A percentile compares a stretch with the other conserved stretches of the same genome.
Evolutionary conservation across 768 basidiomycete genomes (phyloP).

Genomic region (Cubamyces sp.): DNA sequence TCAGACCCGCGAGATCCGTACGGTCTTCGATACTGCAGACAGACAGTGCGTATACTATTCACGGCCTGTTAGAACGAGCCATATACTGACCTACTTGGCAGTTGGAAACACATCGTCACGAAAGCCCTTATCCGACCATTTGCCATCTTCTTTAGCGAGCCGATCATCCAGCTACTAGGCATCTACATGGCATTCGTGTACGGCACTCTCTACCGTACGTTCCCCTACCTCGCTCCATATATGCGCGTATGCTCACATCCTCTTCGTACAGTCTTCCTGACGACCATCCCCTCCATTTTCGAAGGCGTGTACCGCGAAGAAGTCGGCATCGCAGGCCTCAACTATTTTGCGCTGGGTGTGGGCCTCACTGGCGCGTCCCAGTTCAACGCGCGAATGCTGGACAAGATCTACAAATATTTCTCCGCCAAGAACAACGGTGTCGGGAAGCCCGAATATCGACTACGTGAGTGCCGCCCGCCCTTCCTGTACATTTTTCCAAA

Average conservation of each 20-base stretch:
- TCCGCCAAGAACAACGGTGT: slow-evolving; percentile 55
- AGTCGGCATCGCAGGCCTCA: slow-evolving; percentile 60
- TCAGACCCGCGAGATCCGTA: slow-evolving; percentile 43
- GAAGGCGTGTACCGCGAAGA: slow-evolving; percentile 51
- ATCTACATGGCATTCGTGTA: slow-evolving; percentile 72
- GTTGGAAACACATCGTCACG: slow-evolving; percentile 55
- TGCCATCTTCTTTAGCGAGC: slow-evolving; percentile 56
- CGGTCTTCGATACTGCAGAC: slow-evolving; percentile 50
- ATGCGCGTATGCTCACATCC: not conserved
- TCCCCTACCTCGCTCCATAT: not conserved
- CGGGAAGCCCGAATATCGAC: slow-evolving; percentile 56
- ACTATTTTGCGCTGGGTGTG: slow-evolving; percentile 72
- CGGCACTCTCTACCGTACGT: slow-evolving; percentile 59
- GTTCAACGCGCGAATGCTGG: slow-evolving; percentile 58
- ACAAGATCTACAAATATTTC: slow-evolving; percentile 54
- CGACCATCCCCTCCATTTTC: slow-evolving; percentile 63
- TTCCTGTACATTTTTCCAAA: not conserved
- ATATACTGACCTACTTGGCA: slow-evolving; percentile 28
- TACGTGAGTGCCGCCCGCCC: slow-evolving; percentile 40
- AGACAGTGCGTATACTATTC: slow-evolving; percentile 41
- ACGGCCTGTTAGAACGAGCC: not conserved
- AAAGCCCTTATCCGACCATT: slow-evolving; percentile 68
- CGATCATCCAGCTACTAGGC: slow-evolving; percentile 66
- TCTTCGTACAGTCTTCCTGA: slow-evolving; percentile 55
- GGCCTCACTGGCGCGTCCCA: slow-evolving; percentile 57